Base-by-base conservation (phyloP, 805 yeast species). In the Metschnikowia amazonensis region DNA sequence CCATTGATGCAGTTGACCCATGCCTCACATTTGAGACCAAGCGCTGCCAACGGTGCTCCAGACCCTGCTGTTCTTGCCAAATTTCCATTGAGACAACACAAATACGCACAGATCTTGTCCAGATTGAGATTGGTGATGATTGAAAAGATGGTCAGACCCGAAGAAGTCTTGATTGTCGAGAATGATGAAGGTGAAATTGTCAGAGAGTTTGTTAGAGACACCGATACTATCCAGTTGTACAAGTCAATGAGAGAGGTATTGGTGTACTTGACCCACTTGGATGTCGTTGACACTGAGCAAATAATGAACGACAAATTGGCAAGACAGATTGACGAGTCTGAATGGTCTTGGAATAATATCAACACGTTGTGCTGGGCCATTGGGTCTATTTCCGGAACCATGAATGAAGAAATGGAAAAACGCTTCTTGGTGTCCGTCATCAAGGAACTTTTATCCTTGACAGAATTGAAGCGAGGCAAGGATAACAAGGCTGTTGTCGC, bases 161-260 rank as follows among this genome's bases (percentile, higher is more conserved):
- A 94, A 67, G 99, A 94, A 70, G 99, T 94, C 45, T 76, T 94
- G 46, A 81, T 94, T 70, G 97, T 90, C 42, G 98, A 94, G 67
- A 92, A 92, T 64, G 99, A 94, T 67, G 99, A 94, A 70, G 99
- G 99, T 57, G 99, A 94, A 70, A 92, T 94, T 65, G 99, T 94
- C 36, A 81, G 99, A 61, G 98, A 92, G 62, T 90, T 92, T 53
- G 97, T 92, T 46, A 89, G 88, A 62, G 99, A 94, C 67, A 85
- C 94, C 63, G 99, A 94, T 64, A 94, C 99, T 9, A 94, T 94
- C 60, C 96, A 89, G 56, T 75, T 94, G 50, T 94, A 94, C 74
- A 92, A 94, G 69, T 82, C 92, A 25, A 88, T 90, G 88, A 83
- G 98, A 66, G 98, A 94, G 66, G 95, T 89, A 11, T 74, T 94